Base-by-base conservation (phyloP, 345 rosid genomes). In the Euphorbia tirucalli region DNA sequence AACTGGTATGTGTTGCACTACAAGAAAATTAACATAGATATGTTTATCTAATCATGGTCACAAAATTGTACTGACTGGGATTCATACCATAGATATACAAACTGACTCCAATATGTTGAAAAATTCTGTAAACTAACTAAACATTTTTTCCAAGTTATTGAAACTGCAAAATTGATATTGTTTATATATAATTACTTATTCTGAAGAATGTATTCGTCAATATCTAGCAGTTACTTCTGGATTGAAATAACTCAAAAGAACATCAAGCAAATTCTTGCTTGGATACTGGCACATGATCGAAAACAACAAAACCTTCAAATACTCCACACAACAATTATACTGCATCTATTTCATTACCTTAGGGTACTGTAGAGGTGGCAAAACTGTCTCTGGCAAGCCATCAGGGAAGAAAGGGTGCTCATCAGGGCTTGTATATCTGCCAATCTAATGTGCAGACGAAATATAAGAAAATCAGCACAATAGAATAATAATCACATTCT, bases 371-470 rank as follows among this genome's bases (percentile, higher is more conserved):
- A 93, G 35, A 65, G 98, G 97, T 22, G 98, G 96, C 77, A 93
- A 79, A 78, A 84, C 7, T 31, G 95, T 88, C 76, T 83, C 87
- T 3, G 97, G 97, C 50, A 93, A 70, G 71, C 85, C 84, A 48
- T 86, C 81, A 1, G 89, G 89, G 87, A 89, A 90, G 87, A 93
- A 90, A 11, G 97, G 92, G 78, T 88, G 92, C 76, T 93, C 97
- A 78, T 93, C 98, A 24, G 98, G 98, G 80, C 98, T 90, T 76
- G 87, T 81, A 76, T 86, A 93, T 66, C 97, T 85, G 66, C 98
- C 98, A 55, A 87, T 88, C 96, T 93, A 80, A 77, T 31, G 21
- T 27, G 21, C 43, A 41, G 43, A 62, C 22, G 14, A 25, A 74
- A 69, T 61, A 27, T 54, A 63, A 72, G 69, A 43, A 39, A 25